A percentile compares a stretch with the other conserved stretches of the same genome.
Conservation (phyloP, 1,284 basidiomycete species). For the Bjerkandera adusta region DNA sequence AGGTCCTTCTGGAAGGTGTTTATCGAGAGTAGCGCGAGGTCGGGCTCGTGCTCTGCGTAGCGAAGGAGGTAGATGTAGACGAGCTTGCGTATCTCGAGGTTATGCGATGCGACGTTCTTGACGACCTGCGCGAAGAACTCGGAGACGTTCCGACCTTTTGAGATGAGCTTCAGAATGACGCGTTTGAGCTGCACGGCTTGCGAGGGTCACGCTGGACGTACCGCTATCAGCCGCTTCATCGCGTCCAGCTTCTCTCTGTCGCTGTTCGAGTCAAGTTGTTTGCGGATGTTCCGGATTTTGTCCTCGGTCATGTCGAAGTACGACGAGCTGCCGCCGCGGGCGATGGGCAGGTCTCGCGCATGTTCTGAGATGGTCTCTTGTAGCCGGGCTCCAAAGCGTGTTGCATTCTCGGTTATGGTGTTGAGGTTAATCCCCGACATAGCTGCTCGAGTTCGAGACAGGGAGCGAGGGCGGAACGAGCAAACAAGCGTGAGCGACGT, state of each 20-base stretch:
- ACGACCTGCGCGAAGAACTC: constrained; percentile 93
- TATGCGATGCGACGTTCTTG: constrained; percentile 88
- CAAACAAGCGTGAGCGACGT: too few relatives aligned
- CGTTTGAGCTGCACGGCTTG: constrained; percentile 4
- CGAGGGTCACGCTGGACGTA: constrained; percentile 37
- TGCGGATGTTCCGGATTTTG: constrained; percentile 73
- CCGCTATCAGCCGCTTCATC: constrained; percentile 90
- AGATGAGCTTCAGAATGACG: constrained; percentile 69
- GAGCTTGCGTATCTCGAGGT: constrained; percentile 93
- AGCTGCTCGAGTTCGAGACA: constrained; percentile 1
- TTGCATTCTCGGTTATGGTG: constrained; percentile 75
- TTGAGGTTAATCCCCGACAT: constrained; percentile 62
- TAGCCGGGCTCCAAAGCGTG: constrained; percentile 73
- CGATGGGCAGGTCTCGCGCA: constrained; percentile 66
- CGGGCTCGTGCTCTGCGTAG: constrained; percentile 91
- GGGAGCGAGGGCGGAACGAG: neutral
- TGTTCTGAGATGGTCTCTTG: constrained; percentile 79
- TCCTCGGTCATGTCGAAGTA: constrained; percentile 73
- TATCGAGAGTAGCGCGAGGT: constrained; percentile 93
- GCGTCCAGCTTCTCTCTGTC: constrained; percentile 91
- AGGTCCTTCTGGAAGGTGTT: constrained; percentile 99
- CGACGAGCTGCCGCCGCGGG: constrained; percentile 49
- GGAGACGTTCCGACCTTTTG: constrained; percentile 89
- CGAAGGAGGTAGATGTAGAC: constrained; percentile 97
- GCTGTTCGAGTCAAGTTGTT: constrained; percentile 82